Evolutionary conservation across 2,329 filamentous ascomycete genomes (phyloP), one percentile per base, ranked within the genome.

Genomic region (Rhynchosporium graminicola): DNA sequence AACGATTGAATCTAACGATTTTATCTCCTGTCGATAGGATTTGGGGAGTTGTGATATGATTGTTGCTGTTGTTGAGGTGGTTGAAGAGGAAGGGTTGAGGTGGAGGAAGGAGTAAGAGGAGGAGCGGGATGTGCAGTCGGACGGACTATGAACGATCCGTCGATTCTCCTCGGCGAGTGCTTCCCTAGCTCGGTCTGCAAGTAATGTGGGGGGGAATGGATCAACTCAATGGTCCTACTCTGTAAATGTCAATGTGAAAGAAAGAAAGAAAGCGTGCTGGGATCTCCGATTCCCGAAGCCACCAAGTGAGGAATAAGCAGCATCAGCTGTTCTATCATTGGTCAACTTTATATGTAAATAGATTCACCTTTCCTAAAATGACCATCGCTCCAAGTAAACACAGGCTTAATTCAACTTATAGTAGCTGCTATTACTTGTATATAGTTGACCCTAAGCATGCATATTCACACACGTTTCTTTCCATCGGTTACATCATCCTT

Each of bases 11-110:
- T 28, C 8, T 4, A 9, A 8, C 13, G 4, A 12, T 33, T 31
- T 31, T 31, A 40, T 61, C 47, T 60, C 54, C 63, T 62, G 60
- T 60, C 60, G 50, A 54, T 57, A 60, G 63, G 51, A 65, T 52
- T 36, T 50, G 50, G 36, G 28, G 45, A 15, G 29, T 40, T 43
- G 38, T 45, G 54, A n/a, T 43, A 33, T 47, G n/a, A 20, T 54
- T 12, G 40, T 20, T 20, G 20, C 20, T 15, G 29, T 40, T 29
- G 38, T 43, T 45, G 54, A n/a, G 33, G 45, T 47, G 28, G 36
- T 54, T 12, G 40, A 15, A 26, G 43, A 3, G 20, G 29, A 52
- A 15, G 12, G 31, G 36, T 15, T n/a, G 33, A 33, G 47, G 31
- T 29, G 54, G 33, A 29, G n/a, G 20, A 33, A 29, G 33, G 56